Evolutionary conservation across 2,329 filamentous ascomycete genomes (phyloP).

Genomic region (Neofusicoccum sp.): DNA sequence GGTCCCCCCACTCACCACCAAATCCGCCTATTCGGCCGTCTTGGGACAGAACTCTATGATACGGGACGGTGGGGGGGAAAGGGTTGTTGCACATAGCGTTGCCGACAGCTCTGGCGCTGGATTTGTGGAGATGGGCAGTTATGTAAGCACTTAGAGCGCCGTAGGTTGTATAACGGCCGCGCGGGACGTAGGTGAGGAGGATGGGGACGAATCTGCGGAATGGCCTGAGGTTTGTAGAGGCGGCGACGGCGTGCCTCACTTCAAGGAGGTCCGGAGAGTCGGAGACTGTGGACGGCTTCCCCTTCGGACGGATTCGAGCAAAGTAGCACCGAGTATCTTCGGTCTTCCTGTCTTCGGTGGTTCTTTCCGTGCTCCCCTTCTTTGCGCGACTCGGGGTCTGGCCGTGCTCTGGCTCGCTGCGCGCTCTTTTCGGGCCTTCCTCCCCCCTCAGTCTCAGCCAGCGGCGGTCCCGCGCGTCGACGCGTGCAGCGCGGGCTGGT

Average conservation of each 20-base stretch:
- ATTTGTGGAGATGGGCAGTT: slow-evolving; percentile 30
- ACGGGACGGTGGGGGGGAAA: slow-evolving; percentile 43
- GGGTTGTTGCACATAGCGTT: slow-evolving; percentile 35
- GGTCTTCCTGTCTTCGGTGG: slow-evolving; percentile 3
- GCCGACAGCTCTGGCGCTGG: slow-evolving; percentile 28
- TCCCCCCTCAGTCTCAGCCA: slow-evolving; percentile 43
- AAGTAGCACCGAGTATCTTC: slow-evolving; percentile 35
- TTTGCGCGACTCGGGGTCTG: slow-evolving; percentile 6
- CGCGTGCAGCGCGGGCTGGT: slow-evolving; percentile 36
- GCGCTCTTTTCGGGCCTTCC: slow-evolving; percentile 23
- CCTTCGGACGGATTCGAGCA: slow-evolving; percentile 17
- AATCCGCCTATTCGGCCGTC: slow-evolving; percentile 42
- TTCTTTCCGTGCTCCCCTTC: background rate
- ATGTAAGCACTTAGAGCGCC: slow-evolving; percentile 35
- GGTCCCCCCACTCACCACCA: slow-evolving; percentile 49
- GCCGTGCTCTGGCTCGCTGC: background rate
- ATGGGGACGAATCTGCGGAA: slow-evolving; percentile 43
- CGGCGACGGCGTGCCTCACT: slow-evolving; percentile 41
- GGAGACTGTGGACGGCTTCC: background rate
- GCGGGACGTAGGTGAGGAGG: slow-evolving; percentile 35
- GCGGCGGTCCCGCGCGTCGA: slow-evolving; percentile 39
- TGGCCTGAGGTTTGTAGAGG: slow-evolving; percentile 48
- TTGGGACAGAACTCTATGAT: slow-evolving; percentile 40
- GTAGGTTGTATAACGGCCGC: slow-evolving; percentile 37
- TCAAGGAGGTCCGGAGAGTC: slow-evolving; percentile 20